These are phyloP conservation scores for Athelia psychrophila DNA, from an alignment of 1,284 basidiomycete species.

Conservation along the genomic window DNA sequence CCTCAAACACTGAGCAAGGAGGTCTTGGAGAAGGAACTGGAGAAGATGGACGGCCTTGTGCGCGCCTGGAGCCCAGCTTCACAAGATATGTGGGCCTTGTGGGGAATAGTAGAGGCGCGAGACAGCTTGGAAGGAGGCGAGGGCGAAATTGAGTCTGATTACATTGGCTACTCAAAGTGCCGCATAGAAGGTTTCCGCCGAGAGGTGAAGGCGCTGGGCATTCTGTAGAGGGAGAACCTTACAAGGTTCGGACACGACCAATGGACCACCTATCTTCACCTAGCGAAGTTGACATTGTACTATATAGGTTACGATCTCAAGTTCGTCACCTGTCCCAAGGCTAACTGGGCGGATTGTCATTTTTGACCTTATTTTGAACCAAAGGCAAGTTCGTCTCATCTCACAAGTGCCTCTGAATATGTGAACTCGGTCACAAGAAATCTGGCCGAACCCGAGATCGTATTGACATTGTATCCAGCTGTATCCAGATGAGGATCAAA, in stretches of 20 bases:
- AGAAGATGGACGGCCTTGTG: conserved; percentile 73
- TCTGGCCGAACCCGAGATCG: no score
- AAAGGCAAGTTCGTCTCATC: no score
- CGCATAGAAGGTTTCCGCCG: conserved; percentile 61
- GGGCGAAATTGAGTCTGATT: conserved; percentile 71
- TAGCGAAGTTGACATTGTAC: conserved; percentile 21
- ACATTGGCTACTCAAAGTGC: conserved; percentile 67
- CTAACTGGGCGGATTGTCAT: no score
- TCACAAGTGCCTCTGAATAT: no score
- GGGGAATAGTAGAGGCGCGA: conserved; percentile 88
- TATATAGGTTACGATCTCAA: no score
- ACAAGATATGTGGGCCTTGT: conserved; percentile 88
- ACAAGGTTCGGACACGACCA: no score
- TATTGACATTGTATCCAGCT: no score
- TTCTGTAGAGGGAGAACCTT: no score
- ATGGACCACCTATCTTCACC: no score
- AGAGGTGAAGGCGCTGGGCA: conserved; percentile 48
- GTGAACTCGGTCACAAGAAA: no score
- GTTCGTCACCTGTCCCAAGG: no score
- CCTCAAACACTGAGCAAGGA: conserved; percentile 23
- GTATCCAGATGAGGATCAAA: conserved; percentile 45
- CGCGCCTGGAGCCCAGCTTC: conserved; percentile 84
- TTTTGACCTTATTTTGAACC: no score
- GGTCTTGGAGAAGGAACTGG: conserved; percentile 36
- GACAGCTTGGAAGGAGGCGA: conserved; percentile 70